Evolutionary conservation across 352 stramenopile genomes (phyloP).

Genomic region (Blastocystis sp.): DNA sequence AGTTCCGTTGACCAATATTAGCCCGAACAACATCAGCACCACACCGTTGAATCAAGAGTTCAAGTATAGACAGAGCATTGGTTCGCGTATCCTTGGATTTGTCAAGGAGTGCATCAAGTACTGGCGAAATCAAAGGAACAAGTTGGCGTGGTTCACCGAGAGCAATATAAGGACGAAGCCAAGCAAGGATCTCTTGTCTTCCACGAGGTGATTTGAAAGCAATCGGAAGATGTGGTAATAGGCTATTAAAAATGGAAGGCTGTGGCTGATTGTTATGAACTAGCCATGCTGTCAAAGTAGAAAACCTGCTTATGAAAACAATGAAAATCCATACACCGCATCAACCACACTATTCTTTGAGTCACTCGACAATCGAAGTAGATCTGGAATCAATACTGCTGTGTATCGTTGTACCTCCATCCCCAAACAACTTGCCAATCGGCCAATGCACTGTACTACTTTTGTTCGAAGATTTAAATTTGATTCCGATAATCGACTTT

Average conservation of each 20-base stretch:
- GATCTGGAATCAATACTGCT: not conserved
- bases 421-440: not conserved
- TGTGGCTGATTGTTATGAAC: not conserved
- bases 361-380: not conserved
- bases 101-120: constrained; percentile 23
- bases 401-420: not conserved
- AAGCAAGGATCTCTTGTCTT: not conserved
- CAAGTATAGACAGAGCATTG: not conserved
- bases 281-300: not conserved
- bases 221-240: not conserved
- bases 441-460: constrained; percentile 30
- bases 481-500: not conserved
- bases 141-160: not conserved
- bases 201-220: not conserved
- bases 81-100: constrained; percentile 3
- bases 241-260: not conserved
- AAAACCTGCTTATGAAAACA: not conserved
- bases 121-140: not conserved
- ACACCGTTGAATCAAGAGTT: not conserved
- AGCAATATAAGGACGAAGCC: not conserved
- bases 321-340: not conserved
- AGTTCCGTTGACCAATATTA: not conserved
- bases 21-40: not conserved
- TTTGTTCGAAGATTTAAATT: constrained; percentile 37
- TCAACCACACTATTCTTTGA: constrained; percentile 10